Base-by-base conservation (phyloP, 202 grass and related monocot species). In the Carex sylvatica region DNA sequence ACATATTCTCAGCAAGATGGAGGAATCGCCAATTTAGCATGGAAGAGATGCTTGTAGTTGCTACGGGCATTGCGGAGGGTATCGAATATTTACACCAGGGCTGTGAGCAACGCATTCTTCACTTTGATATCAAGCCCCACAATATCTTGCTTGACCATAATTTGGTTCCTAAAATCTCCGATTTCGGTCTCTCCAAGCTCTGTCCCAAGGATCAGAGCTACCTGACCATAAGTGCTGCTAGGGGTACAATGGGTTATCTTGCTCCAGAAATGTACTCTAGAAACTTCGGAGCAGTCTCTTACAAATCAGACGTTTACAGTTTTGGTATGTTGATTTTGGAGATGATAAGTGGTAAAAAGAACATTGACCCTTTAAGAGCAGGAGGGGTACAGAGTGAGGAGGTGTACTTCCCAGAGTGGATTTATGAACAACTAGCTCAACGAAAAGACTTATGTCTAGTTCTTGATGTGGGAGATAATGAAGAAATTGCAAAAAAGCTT, bases 191-290 rank as follows among this genome's bases (percentile, higher is more conserved):
- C 26, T 51, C 73, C 11, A 56, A 55, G 23, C 73, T 77, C 12
- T 77, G 73, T 56, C 56, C 85, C 33, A 95, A 60, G 40, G 86
- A 92, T 11, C 90, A 92, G 36, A 95, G 93, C 53, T 79, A 92
- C 8, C 5, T 95, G 9, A 87, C 87, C 0, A 56, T 91, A 51
- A 92, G 82, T 0, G 53, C 60, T 74, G 77, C 88, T 0, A 87
- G 90, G 67, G 93, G 93, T 1, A 91, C 88, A 0, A 92, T 89
- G 93, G 90, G 93, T 1, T 95, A 95, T 22, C 90, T 95, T 22
- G 93, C 93, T 24, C 88, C 90, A 20, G 90, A 92, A 47, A 67
- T 92, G 65, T 92, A 91, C 10, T 90, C 86, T 2, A 67, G 66
- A 6, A 92, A 94, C 38, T 94, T 94, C 23, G 90, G 88, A 12